Evolutionary conservation across 345 rosid species (phyloP), one percentile per base, ranked within the genome.

Genomic region (Bretschneidera sinensis): DNA sequence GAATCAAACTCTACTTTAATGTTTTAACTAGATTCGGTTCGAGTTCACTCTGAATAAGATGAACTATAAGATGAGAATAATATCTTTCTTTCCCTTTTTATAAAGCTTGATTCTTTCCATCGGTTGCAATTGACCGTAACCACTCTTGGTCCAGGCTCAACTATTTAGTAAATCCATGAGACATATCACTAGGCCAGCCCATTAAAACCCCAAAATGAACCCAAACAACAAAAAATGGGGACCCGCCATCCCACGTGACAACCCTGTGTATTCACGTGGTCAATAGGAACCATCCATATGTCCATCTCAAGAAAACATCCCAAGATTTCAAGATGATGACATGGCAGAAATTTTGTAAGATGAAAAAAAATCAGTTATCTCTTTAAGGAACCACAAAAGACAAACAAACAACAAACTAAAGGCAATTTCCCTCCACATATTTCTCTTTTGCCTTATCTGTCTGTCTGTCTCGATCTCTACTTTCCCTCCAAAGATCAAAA

Each of bases 381-480:
- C 66, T 23, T 49, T 55, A 14, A 5, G 61, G 24, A 63, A 7
- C 45, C 24, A 9, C 24, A 28, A 58, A 11, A 39, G 1, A 39
- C 45, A n/a, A n/a, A n/a, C n/a, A 57, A 24, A 64, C 74, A 52
- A 76, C 67, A 70, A 61, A n/a, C n/a, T n/a, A n/a, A n/a, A n/a
- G n/a, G n/a, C n/a, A n/a, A n/a, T 71, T 87, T 77, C 85, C 83
- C 82, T 83, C 94, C 98, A 85, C 97, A 81, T 83, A 49, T 73
- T 78, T 61, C 60, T 59, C 6, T 17, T 1, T 50, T 21, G 55
- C 77, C 83, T 79, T 82, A 80, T 81, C 85, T 50, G 57, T 20
- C 18, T n/a, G 50, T 17, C 57, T 31, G 28, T 66, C 69, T 57
- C 56, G 66, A 49, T 58, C 31, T 67, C 68, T 28, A 2, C 45